Conservation (phyloP, 2,329 filamentous ascomycete species). For the Chaetomiaceae sp. region DNA sequence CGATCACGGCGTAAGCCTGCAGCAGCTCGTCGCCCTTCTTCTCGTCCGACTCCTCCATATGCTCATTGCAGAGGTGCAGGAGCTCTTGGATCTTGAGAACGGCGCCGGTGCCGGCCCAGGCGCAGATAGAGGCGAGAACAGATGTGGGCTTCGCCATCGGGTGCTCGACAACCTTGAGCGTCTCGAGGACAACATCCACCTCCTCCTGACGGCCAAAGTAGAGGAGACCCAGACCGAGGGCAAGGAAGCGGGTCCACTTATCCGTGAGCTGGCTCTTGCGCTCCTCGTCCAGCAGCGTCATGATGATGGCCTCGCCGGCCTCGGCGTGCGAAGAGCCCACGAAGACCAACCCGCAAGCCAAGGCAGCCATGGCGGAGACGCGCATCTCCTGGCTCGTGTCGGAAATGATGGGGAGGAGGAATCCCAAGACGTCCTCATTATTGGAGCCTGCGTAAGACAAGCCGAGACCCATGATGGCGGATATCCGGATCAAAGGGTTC, state of each 20-base stretch:
- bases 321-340: constrained; percentile 90
- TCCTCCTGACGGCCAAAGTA: constrained; percentile 98
- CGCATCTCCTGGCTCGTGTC: constrained; percentile 89
- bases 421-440: constrained; percentile 80
- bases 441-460: constrained; percentile 92
- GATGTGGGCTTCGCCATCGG: constrained; percentile 96
- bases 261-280: constrained; percentile 86
- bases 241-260: constrained; percentile 98
- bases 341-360: constrained; percentile 84
- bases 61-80: constrained; percentile 95
- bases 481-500: constrained; percentile 71
- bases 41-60: constrained; percentile 88
- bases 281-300: constrained; percentile 90
- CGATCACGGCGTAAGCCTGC: constrained; percentile 92
- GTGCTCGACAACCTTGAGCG: constrained; percentile 92
- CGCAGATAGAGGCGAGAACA: constrained; percentile 91
- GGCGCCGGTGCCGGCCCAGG: constrained; percentile 95
- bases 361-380: constrained; percentile 89
- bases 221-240: constrained; percentile 83
- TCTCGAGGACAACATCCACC: constrained; percentile 96
- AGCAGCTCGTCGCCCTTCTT: constrained; percentile 94
- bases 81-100: constrained; percentile 97
- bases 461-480: constrained; percentile 93
- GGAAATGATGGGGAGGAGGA: constrained; percentile 79
- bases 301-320: constrained; percentile 86